A percentile compares a stretch with the other conserved stretches of the same genome.
phyloP scores from a whole-genome alignment of 352 stramenopile species.

The Globisporangium canariense region DNA sequence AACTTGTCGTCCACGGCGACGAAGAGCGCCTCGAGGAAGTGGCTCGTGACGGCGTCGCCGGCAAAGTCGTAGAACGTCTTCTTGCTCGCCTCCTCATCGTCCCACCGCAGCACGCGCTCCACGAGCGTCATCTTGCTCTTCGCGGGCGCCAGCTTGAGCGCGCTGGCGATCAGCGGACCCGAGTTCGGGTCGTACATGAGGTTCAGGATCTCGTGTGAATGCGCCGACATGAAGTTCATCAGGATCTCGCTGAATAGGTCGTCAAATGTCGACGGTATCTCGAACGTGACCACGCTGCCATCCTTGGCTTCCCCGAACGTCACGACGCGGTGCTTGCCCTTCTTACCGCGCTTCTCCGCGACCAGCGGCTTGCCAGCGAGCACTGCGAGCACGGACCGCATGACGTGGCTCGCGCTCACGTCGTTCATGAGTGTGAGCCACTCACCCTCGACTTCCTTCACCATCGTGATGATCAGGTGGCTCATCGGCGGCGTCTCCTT shows the following conservation, averaged over 20 bases:
- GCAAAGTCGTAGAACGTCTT: slow-evolving; percentile 67
- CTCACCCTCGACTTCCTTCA: slow-evolving; percentile 70
- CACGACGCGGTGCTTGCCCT: slow-evolving; percentile 69
- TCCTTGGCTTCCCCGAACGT: slow-evolving; percentile 59
- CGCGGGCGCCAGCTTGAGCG: slow-evolving; percentile 51
- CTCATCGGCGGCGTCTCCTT: slow-evolving; percentile 61
- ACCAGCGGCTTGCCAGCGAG: slow-evolving; percentile 64
- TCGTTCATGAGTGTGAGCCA: slow-evolving; percentile 87
- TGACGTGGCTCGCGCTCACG: slow-evolving; percentile 80
- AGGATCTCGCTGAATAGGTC: slow-evolving; percentile 62
- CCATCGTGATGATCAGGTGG: slow-evolving; percentile 69
- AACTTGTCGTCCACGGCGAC: slow-evolving; percentile 55
- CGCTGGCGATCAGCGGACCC: slow-evolving; percentile 61
- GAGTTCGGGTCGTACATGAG: slow-evolving; percentile 75
- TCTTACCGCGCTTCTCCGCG: slow-evolving; percentile 78
- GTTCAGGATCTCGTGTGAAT: slow-evolving; percentile 45
- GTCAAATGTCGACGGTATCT: slow-evolving; percentile 53
- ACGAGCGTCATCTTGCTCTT: slow-evolving; percentile 50
- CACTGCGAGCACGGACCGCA: slow-evolving; percentile 67
- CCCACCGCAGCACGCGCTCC: slow-evolving; percentile 68
- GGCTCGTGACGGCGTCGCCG: slow-evolving; percentile 69
- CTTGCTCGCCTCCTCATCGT: slow-evolving; percentile 46
- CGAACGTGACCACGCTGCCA: slow-evolving; percentile 32
- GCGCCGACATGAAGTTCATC: slow-evolving; percentile 35
- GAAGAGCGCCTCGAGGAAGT: slow-evolving; percentile 72